Base-by-base conservation (phyloP, 345 rosid species). In the Capsella bursapastoris region DNA sequence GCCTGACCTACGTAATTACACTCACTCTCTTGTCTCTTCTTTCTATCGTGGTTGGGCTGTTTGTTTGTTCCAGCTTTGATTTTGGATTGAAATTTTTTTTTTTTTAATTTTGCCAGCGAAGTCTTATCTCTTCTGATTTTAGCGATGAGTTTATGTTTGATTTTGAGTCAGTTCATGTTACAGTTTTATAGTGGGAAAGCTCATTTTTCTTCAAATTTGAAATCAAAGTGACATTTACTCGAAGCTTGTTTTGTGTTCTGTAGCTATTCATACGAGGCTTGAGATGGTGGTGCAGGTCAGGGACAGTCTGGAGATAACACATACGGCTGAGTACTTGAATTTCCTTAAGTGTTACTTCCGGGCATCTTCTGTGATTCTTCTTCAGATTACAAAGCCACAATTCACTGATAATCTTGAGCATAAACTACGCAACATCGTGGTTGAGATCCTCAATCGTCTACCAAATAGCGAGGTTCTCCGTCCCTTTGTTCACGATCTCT, bases 391-490 rank as follows among this genome's bases (percentile, higher is more conserved):
- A 8, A 92, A 86, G 79, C 96, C 99, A 0, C 98, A 96, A 28
- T 88, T 87, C 57, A 53, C 77, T 40, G 99, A 92, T 77, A 96
- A 84, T 68, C 85, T 79, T 2, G 98, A 92, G 86, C 96, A 96
- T 78, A 96, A 90, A 84, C 85, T 92, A 43, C 85, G 98, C 15
- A 92, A 92, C 75, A 81, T 92, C 50, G 89, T 89, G 7, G 91
- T 92, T 73, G 97, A 96, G 85, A 89, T 96, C 41, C 91, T 92
- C 49, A 92, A 90, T 80, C 95, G 97, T 37, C 82, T 96, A 4
- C 99, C 98, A 59, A 97, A 92, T 62, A 96, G 93, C 59, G 99
- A 96, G 79, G 99, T 96, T 64, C 94, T 96, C 49, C 92, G 99
- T 63, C 99, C 99, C 18, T 96, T 89, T 76, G 98, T 92, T 81